A percentile compares a stretch with the other conserved stretches of the same genome.
phyloP scores from a whole-genome alignment of 305 asterid species.

The Striga hermonthica region DNA sequence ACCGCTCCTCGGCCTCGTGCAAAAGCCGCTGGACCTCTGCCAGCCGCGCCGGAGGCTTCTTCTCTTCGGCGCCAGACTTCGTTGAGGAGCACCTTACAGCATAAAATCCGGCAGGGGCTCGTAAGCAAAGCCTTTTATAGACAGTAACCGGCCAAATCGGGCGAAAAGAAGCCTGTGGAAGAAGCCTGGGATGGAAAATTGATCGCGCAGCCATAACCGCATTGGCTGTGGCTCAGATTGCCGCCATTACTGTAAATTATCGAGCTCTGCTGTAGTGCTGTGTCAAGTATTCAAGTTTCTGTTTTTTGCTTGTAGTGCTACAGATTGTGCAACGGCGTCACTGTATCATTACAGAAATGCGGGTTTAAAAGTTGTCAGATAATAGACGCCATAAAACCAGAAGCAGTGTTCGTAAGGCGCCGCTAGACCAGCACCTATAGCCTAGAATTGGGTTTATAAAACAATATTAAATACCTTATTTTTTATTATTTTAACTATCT shows the following conservation, averaged over 20 bases:
- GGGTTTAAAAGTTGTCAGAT: too few species aligned
- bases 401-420: too few species aligned
- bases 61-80: conserved; percentile 47
- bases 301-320: too few species aligned
- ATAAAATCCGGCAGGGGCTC: conserved; percentile 30
- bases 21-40: conserved; percentile 66
- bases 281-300: too few species aligned
- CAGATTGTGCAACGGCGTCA: too few species aligned
- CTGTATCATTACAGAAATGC: too few species aligned
- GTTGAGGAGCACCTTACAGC: conserved; percentile 52
- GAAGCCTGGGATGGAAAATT: conserved; percentile 46
- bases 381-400: too few species aligned
- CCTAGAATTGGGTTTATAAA: too few species aligned
- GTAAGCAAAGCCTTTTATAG: conserved; percentile 21
- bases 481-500: too few species aligned
- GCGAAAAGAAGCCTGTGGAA: conserved; percentile 34
- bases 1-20: conserved; percentile 59
- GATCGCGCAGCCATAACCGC: conserved; percentile 40
- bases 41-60: conserved; percentile 74
- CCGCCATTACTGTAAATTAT: conserved; percentile 41
- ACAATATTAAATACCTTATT: too few species aligned
- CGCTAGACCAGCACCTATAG: too few species aligned
- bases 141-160: conserved; percentile 29
- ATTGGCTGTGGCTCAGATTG: conserved; percentile 41
- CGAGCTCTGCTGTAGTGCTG: too few species aligned